Percentiles rank a stretch among this genome's conserved stretches.
Evolutionary conservation across 306 rosid genomes (phyloP).

Genomic region (Dalbergia cochinchinensis): DNA sequence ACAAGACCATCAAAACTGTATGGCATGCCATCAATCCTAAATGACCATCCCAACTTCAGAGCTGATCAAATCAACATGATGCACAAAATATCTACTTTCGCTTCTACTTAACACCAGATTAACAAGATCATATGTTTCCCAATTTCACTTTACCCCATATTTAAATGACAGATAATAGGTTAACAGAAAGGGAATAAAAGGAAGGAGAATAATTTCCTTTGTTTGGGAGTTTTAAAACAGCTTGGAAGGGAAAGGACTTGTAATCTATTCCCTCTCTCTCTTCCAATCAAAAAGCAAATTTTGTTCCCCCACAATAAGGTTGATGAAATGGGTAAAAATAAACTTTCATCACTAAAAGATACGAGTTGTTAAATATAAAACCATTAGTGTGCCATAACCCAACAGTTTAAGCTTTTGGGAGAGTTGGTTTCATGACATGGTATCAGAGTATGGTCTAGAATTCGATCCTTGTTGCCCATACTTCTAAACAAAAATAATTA

Average conservation of each 20-base stretch:
- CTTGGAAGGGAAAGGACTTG: not conserved
- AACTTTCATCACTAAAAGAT: not conserved
- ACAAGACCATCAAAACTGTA: constrained; percentile 5
- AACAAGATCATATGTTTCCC: not conserved
- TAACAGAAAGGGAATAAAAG: not conserved
- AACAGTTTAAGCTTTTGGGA: no score
- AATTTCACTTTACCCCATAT: constrained; percentile 11
- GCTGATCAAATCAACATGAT: constrained; percentile 8
- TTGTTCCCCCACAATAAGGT: not conserved
- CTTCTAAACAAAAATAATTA: no score
- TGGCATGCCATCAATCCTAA: not conserved
- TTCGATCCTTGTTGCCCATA: no score
- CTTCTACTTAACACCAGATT: not conserved
- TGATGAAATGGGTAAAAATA: not conserved
- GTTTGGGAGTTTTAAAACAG: not conserved
- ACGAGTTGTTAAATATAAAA: no score
- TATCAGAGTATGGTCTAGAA: no score
- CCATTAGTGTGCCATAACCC: no score
- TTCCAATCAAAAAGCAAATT: not conserved
- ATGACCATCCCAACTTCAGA: not conserved
- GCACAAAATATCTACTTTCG: not conserved
- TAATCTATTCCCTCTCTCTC: not conserved
- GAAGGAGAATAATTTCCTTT: not conserved
- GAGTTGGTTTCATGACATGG: no score
- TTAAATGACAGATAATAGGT: not conserved